A percentile compares a stretch with the other conserved stretches of the same genome.
phyloP scores from a whole-genome alignment of 306 rosid species.

The Sindora glabra region DNA sequence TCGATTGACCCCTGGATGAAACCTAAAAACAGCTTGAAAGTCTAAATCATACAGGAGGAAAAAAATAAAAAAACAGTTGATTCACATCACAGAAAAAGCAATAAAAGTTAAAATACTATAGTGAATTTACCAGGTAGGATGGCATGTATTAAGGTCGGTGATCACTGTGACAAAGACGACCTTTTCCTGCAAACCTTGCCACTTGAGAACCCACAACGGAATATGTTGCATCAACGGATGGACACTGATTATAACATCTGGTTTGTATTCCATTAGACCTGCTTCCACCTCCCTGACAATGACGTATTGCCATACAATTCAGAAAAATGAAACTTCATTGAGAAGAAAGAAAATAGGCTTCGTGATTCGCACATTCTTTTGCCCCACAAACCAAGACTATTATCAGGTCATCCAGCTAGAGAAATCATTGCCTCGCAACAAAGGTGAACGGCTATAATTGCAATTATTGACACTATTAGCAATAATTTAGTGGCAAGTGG shows the following conservation, averaged over 20 bases:
- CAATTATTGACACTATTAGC: constrained; percentile 1
- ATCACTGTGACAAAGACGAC: constrained; percentile 85
- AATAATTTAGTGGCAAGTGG: constrained; percentile 13
- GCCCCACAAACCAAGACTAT: not conserved
- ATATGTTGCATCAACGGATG: constrained; percentile 99
- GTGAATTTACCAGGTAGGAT: constrained; percentile 78
- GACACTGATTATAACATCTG: constrained; percentile 91
- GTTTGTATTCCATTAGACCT: constrained; percentile 88
- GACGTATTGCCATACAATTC: constrained; percentile 10
- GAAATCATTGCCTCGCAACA: not conserved
- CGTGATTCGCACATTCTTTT: not conserved
- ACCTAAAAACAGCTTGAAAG: constrained; percentile 44
- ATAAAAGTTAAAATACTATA: not conserved
- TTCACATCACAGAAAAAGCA: not conserved
- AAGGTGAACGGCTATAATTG: constrained; percentile 6
- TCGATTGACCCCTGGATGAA: constrained; percentile 91
- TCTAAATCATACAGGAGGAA: constrained; percentile 11
- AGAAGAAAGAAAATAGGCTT: not conserved
- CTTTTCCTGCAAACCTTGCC: constrained; percentile 93
- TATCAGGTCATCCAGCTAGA: constrained; percentile 3
- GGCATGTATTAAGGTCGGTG: constrained; percentile 85
- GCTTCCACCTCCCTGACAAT: constrained; percentile 88
- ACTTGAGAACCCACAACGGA: constrained; percentile 97
- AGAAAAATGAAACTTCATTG: constrained; percentile 11
- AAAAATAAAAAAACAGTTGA: not conserved